Base-by-base conservation (phyloP, 306 rosid genomes). In the Vigna trinervia region DNA sequence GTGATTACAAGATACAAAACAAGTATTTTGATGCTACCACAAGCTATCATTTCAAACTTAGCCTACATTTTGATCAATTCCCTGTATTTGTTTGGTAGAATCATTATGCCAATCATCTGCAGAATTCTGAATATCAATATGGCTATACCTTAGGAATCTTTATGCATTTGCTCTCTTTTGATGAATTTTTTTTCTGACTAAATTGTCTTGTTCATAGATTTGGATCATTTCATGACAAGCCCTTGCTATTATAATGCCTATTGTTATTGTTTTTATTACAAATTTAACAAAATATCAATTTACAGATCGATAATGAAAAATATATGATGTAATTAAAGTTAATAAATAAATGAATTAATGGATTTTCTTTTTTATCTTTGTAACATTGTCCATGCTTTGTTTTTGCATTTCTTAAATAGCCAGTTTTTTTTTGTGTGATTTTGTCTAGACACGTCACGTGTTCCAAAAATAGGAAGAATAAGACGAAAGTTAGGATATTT, bases 1-100 rank as follows among this genome's bases (percentile, higher is more conserved):
- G 73, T 28, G 59, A 19, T 79, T 73, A 20, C 75, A 84, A 47
- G 66, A 23, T 46, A 39, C 65, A 19, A 47, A 71, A 65, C 48
- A 66, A 77, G 36, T 34, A 48, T 61, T 47, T 69, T 69, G 6
- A 36, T 45, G 14, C 14, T 52, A 13, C 12, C 53, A 13, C 15
- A 56, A 34, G 32, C 17, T 19, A 8, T 4, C 4, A 17, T 64
- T 64, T 12, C 74, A 30, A 68, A 77, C 8, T 38, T 30, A 12
- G 15, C 36, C 36, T 48, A 5, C 45, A 34, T 34, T 28, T 59
- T 59, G 54, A 71, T 28, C 23, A 39, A 71, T 71, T 71, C 9
- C n/a, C 8, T 53, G 8, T 39, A 26, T 62, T 52, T 51, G 64
- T 62, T 62, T 51, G 71, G 30, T 61, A 26, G 53, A 63, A 30